These are phyloP conservation scores for Fonsecaea pedrosoi DNA, from an alignment of 2,329 filamentous ascomycete genomes.

Conservation along the genomic window DNA sequence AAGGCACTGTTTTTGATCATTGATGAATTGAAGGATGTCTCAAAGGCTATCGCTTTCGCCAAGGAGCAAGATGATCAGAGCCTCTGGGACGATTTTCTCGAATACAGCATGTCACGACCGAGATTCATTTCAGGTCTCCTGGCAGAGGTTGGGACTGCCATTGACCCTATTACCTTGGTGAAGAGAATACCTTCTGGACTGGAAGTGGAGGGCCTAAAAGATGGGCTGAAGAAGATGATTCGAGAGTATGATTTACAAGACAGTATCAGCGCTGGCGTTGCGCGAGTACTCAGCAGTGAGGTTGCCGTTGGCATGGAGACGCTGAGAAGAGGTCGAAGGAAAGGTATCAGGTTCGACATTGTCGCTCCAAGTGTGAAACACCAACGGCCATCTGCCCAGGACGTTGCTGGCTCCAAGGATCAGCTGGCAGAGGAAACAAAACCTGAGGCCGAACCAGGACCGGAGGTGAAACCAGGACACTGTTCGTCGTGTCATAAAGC, in stretches of 20 bases:
- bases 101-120: slow-evolving; percentile 98
- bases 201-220: slow-evolving; percentile 86
- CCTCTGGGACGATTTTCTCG: slow-evolving; percentile 91
- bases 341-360: slow-evolving; percentile 88
- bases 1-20: slow-evolving; percentile 91
- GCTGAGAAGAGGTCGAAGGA: slow-evolving; percentile 78
- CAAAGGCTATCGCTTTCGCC: slow-evolving; percentile 90
- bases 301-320: slow-evolving; percentile 83
- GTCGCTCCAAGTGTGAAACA: neutral
- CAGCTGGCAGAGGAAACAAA: slow-evolving; percentile 10
- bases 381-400: slow-evolving; percentile 4
- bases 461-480: slow-evolving; percentile 29
- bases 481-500: slow-evolving; percentile 35
- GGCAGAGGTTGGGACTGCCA: slow-evolving; percentile 90
- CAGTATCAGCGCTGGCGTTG: slow-evolving; percentile 88
- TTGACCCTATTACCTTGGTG: slow-evolving; percentile 90
- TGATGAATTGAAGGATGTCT: slow-evolving; percentile 87
- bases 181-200: slow-evolving; percentile 89
- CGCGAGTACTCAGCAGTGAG: slow-evolving; percentile 83
- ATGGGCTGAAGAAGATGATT: slow-evolving; percentile 88
- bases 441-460: slow-evolving; percentile 18
- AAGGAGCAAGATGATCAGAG: slow-evolving; percentile 92
- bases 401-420: slow-evolving; percentile 3
- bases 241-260: slow-evolving; percentile 95
- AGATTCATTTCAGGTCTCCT: slow-evolving; percentile 90